phyloP scores from a whole-genome alignment of 139 green algal genomes.

The Chlorella sorokiniana region DNA sequence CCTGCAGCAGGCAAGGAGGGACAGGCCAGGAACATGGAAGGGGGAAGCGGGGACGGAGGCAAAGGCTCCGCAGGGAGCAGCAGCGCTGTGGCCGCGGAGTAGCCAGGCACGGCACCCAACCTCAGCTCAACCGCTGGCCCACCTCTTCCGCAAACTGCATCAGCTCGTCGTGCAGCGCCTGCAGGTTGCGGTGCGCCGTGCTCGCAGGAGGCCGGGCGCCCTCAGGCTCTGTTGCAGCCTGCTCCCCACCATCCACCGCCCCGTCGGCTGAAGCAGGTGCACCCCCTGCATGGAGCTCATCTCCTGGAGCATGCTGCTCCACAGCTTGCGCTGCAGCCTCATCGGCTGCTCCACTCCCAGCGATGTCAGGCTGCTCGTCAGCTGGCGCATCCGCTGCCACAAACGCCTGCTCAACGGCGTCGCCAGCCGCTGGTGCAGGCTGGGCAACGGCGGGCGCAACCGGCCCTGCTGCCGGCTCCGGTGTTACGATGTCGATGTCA shows the following conservation, averaged over 20 bases:
- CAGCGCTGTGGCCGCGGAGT: no score
- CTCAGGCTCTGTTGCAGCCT: not conserved
- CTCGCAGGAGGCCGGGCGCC: not conserved
- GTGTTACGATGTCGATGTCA: not conserved
- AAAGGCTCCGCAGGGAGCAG: no score
- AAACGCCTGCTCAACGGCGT: not conserved
- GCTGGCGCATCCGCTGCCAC: not conserved
- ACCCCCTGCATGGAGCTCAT: not conserved
- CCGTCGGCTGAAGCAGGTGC: not conserved
- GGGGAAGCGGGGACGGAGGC: no score
- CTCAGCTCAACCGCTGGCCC: not conserved
- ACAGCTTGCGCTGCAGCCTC: no score
- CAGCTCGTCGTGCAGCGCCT: constrained; percentile 26
- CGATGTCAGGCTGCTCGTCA: not conserved
- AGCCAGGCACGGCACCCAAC: not conserved
- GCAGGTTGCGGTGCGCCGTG: constrained; percentile 1
- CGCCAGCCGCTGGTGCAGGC: not conserved
- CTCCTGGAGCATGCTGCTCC: not conserved
- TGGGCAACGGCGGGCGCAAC: not conserved
- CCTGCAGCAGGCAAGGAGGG: not conserved
- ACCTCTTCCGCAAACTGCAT: constrained; percentile 8
- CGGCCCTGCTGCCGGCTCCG: not conserved
- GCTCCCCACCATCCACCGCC: not conserved
- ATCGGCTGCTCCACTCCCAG: not conserved
- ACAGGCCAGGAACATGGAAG: not conserved